Conservation (phyloP, 768 basidiomycete species). For the Mrakia frigida region DNA sequence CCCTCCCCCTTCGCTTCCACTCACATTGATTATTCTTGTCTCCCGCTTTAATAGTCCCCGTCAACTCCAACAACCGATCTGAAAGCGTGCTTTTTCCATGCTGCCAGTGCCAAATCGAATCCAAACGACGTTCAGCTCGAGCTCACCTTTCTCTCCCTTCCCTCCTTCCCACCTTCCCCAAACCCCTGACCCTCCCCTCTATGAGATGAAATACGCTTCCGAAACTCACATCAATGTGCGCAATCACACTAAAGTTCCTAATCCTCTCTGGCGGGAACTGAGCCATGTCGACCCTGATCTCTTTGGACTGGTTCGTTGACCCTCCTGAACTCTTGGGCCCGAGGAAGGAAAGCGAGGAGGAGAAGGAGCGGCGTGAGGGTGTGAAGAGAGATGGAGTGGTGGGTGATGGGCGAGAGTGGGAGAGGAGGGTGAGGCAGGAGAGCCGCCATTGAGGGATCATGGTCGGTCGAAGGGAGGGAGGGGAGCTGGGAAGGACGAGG, state of each 20-base stretch:
- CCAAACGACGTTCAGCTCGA: background rate
- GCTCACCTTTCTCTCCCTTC: background rate
- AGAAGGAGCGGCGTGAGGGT: background rate
- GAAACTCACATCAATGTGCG: constrained; percentile 68
- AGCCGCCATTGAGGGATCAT: background rate
- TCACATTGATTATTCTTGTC: constrained; percentile 19
- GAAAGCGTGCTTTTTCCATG: constrained; percentile 95
- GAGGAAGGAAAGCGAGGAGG: background rate
- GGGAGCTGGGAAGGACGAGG: background rate
- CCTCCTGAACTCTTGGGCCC: background rate
- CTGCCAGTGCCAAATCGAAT: constrained; percentile 49
- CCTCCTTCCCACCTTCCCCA: too few relatives aligned
- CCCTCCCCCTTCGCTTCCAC: constrained; percentile 35
- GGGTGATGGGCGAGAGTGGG: background rate
- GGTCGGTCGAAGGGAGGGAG: background rate
- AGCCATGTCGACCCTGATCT: constrained; percentile 38
- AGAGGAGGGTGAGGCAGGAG: background rate
- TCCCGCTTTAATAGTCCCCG: constrained; percentile 63
- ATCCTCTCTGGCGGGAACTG: constrained; percentile 46
- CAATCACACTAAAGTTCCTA: constrained; percentile 88
- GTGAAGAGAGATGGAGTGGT: background rate
- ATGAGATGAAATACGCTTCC: too few relatives aligned
- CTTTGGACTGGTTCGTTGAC: background rate
- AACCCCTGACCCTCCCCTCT: too few relatives aligned
- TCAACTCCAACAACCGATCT: constrained; percentile 68